These are phyloP conservation scores for Mucor lusitanicus DNA, from an alignment of 371 early-diverging fungal species.

Conservation along the genomic window DNA sequence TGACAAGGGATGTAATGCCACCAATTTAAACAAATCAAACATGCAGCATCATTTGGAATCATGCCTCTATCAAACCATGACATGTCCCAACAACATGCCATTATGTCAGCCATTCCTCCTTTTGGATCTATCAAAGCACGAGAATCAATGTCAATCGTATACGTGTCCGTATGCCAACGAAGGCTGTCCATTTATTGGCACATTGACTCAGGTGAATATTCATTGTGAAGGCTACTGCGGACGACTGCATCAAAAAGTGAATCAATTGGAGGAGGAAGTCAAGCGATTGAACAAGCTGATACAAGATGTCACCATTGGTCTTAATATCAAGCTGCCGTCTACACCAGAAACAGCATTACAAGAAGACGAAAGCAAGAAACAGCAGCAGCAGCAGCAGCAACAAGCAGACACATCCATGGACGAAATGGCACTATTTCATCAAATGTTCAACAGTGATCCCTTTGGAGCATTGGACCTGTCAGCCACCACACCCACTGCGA, in stretches of 20 bases:
- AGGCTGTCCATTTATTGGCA: conserved; percentile 47
- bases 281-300: conserved; percentile 28
- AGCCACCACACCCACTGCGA: not conserved
- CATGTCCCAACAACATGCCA: conserved; percentile 45
- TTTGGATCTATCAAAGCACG: conserved; percentile 35
- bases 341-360: conserved; percentile 19
- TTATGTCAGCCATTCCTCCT: conserved; percentile 43
- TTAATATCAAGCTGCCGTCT: conserved; percentile 16
- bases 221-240: conserved; percentile 49
- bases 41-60: conserved; percentile 29
- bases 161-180: conserved; percentile 36
- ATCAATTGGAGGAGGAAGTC: conserved; percentile 38
- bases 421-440: conserved; percentile 36
- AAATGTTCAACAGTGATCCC: conserved; percentile 33
- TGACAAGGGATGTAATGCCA: conserved; percentile 39
- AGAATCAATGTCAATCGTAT: conserved; percentile 43
- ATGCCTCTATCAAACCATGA: conserved; percentile 39
- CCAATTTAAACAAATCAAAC: conserved; percentile 13
- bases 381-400: conserved; percentile 3
- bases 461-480: conserved; percentile 23
- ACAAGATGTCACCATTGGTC: conserved; percentile 8
- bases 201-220: conserved; percentile 25
- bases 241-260: conserved; percentile 35
- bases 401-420: conserved; percentile 23
- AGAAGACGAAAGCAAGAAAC: not conserved